Base-by-base conservation (phyloP, 2,329 filamentous ascomycete species). In the Neurospora crassa region DNA sequence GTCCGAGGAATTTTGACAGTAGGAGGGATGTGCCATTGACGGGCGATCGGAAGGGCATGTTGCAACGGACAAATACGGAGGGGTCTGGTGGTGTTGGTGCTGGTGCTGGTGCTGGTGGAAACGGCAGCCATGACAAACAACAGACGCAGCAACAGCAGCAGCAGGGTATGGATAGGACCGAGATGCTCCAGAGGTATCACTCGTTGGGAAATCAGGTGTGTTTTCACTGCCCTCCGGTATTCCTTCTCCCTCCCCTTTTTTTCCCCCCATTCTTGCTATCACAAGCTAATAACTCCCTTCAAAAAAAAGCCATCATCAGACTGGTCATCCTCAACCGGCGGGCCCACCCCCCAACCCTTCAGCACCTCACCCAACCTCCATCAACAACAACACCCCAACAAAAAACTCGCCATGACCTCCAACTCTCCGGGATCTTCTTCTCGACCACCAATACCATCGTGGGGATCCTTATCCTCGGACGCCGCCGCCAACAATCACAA, bases 1-100 rank as follows among this genome's bases (percentile, higher is more conserved):
- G 94, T 79, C 95, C 95, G 0, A 87, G 95, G 71, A 98, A 98
- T 78, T 98, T 98, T 79, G 94, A 97, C 78, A 94, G 92, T 70
- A 88, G 92, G 72, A 96, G 96, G 79, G 93, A 97, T 77, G 88
- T 95, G 69, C 92, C 92, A 1, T 83, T 97, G 68, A 91, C 89
- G 1, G 81, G 81, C 6, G 85, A 86, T 24, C 85, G 83, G 77
- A 82, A 82, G 72, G 53, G 53, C 24, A 67, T 69, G 24, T 63
- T 79, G 18, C 85, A 87, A 72, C 82, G 83, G 72, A 82, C 83
- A 75, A 79, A 78, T 37, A 84, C 83, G 74, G 74, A 76, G 14
- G 53, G 70, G n/a, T 70, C 72, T 40, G 40, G 10, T 40, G 37
- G 67, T n/a, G 34, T 53, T 7, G 69, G 69, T 16, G 45, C 24